These are phyloP conservation scores for Austroboletus eburneus DNA, from an alignment of 768 basidiomycete species.

Conservation along the genomic window DNA sequence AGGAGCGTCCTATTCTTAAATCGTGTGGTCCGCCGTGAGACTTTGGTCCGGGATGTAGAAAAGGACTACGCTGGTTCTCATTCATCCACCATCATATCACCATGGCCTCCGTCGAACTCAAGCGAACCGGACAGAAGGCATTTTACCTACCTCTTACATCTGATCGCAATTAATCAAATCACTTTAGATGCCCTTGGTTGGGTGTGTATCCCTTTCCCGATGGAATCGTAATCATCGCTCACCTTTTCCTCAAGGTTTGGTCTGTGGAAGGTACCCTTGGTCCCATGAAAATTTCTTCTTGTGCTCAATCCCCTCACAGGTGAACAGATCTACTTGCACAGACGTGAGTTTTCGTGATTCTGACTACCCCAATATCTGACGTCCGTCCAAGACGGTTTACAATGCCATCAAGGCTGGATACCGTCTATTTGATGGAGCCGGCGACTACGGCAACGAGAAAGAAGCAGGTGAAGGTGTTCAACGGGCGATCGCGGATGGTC, in stretches of 20 bases:
- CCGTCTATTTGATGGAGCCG: slow-evolving; percentile 81
- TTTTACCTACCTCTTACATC: slow-evolving; percentile 3
- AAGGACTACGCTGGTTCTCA: too few species aligned
- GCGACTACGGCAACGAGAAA: slow-evolving; percentile 88
- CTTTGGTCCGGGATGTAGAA: too few species aligned
- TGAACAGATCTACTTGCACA: slow-evolving; percentile 56
- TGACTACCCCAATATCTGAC: slow-evolving; percentile 1
- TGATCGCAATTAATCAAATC: neutral
- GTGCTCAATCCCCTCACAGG: slow-evolving; percentile 32
- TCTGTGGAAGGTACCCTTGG: slow-evolving; percentile 57
- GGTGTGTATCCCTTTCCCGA: slow-evolving; percentile 36
- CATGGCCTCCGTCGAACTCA: slow-evolving; percentile 50
- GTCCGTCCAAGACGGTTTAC: slow-evolving; percentile 60
- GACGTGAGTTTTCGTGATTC: slow-evolving; percentile 38
- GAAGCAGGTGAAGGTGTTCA: slow-evolving; percentile 76
- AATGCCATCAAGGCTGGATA: slow-evolving; percentile 83
- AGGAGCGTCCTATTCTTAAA: slow-evolving; percentile 79
- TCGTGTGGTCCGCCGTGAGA: too few species aligned
- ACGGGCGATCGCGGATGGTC: slow-evolving; percentile 72
- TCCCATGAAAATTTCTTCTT: neutral
- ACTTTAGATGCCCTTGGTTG: slow-evolving; percentile 64
- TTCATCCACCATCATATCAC: slow-evolving; percentile 10
- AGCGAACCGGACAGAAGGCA: slow-evolving; percentile 60
- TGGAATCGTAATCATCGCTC: neutral
- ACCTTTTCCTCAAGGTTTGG: slow-evolving; percentile 49